Conservation (phyloP, 2,329 filamentous ascomycete genomes). For the Chrysoporthe puriensis region DNA sequence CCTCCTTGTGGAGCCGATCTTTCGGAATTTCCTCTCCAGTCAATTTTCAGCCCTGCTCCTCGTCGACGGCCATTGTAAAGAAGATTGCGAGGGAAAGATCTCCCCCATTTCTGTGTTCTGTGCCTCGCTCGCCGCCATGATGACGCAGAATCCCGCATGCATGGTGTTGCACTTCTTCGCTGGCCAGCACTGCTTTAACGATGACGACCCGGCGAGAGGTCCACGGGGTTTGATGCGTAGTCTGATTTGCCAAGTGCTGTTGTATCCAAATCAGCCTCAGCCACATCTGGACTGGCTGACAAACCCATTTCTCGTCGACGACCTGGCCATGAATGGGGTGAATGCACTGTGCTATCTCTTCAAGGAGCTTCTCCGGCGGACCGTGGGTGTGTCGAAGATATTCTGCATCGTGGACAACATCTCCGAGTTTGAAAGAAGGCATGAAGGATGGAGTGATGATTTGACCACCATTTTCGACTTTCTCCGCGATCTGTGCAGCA, state of each 20-base stretch:
- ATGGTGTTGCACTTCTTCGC: slow-evolving; percentile 7
- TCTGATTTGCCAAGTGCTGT: slow-evolving; percentile 3
- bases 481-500: background rate
- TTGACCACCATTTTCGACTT: background rate
- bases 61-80: slow-evolving; percentile 7
- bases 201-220: slow-evolving; percentile 7
- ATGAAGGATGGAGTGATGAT: background rate
- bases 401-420: slow-evolving; percentile 13
- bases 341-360: slow-evolving; percentile 5
- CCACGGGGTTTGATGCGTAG: slow-evolving; percentile 3
- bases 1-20: background rate
- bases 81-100: background rate
- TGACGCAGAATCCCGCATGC: background rate
- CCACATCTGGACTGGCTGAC: background rate
- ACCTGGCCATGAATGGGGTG: background rate
- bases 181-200: slow-evolving; percentile 4
- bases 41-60: background rate
- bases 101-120: slow-evolving; percentile 11
- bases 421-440: slow-evolving; percentile 7
- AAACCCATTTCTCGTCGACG: background rate
- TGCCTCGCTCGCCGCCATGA: slow-evolving; percentile 2
- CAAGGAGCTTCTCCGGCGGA: background rate
- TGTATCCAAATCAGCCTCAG: background rate
- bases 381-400: slow-evolving; percentile 1
- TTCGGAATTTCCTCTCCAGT: background rate